Evolutionary conservation across 495 filamentous ascomycete genomes (phyloP).

Genomic region (Penicillium subrubescens): DNA sequence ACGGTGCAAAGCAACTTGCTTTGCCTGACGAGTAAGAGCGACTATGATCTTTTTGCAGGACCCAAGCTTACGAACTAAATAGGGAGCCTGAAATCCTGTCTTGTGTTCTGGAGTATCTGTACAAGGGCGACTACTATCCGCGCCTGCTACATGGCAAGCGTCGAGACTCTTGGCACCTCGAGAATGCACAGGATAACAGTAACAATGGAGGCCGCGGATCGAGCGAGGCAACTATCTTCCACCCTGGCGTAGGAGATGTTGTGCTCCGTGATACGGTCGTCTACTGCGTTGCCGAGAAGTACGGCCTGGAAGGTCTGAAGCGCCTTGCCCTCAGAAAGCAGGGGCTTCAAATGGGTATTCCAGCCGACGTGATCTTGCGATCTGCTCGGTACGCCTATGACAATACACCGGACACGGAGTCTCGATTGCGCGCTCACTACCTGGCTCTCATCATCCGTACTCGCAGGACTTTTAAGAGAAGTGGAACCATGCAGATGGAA

Average conservation of each 20-base stretch:
- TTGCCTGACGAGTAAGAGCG: slow-evolving; percentile 59
- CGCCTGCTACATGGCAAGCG: slow-evolving; percentile 52
- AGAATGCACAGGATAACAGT: slow-evolving; percentile 53
- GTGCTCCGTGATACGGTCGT: slow-evolving; percentile 87
- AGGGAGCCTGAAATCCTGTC: slow-evolving; percentile 67
- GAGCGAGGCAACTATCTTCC: slow-evolving; percentile 75
- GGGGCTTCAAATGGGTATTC: slow-evolving; percentile 82
- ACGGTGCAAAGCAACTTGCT: slow-evolving; percentile 55
- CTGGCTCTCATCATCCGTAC: slow-evolving; percentile 91
- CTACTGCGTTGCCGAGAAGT: slow-evolving; percentile 88
- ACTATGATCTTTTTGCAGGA: background rate
- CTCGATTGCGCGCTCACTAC: slow-evolving; percentile 88
- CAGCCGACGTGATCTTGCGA: slow-evolving; percentile 82
- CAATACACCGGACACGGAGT: slow-evolving; percentile 89
- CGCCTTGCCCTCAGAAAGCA: slow-evolving; percentile 88
- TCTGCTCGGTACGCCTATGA: slow-evolving; percentile 92
- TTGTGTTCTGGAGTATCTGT: slow-evolving; percentile 68
- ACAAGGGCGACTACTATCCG: slow-evolving; percentile 72
- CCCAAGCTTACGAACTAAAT: background rate
- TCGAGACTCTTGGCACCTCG: slow-evolving; percentile 66
- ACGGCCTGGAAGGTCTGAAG: slow-evolving; percentile 84
- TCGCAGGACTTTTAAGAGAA: slow-evolving; percentile 92
- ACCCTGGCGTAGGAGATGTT: slow-evolving; percentile 64
- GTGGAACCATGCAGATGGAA: slow-evolving; percentile 96
- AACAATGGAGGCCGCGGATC: slow-evolving; percentile 59